Base-by-base conservation (phyloP, 1,284 basidiomycete genomes). In the Phellopilus nigrolimitatus region DNA sequence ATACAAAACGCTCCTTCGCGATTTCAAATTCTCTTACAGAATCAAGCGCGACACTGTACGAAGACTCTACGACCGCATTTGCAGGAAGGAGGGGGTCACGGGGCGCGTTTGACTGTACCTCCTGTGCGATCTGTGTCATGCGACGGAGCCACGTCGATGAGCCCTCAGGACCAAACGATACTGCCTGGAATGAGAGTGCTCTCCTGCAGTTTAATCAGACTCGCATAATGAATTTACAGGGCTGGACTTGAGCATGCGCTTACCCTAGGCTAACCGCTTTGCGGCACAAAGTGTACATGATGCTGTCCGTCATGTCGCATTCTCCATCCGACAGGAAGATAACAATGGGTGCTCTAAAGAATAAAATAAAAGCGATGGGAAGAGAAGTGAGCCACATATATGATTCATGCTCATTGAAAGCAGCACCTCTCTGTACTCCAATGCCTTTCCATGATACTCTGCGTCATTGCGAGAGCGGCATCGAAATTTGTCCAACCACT, bases 321-420 rank as follows among this genome's bases (percentile, higher is more conserved):
- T n/a, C n/a, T n/a, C n/a, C n/a, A n/a, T n/a, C n/a, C n/a, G n/a
- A n/a, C n/a, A n/a, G n/a, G n/a, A n/a, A n/a, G n/a, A n/a, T n/a
- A n/a, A n/a, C n/a, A n/a, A n/a, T n/a, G n/a, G n/a, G n/a, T n/a
- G n/a, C n/a, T n/a, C n/a, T 80, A 0, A 81, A 83, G 13, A 84
- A 66, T 61, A 83, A 83, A 27, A 84, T 72, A 15, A 83, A 63
- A 15, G 83, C 72, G n/a, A n/a, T n/a, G n/a, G n/a, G n/a, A n/a
- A n/a, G n/a, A n/a, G n/a, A 0, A 80, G 82, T 0, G 66, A 62
- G 49, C 81, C 82, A 19, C 13, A 17, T n/a, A n/a, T n/a, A n/a
- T n/a, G n/a, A n/a, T n/a, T 4, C n/a, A 6, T 8, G 9, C 2
- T 30, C 2, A 4, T 21, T 3, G 5, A 13, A 6, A 15, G n/a